Base-by-base conservation (phyloP, 305 asterid genomes). In the Rubia peregrina region DNA sequence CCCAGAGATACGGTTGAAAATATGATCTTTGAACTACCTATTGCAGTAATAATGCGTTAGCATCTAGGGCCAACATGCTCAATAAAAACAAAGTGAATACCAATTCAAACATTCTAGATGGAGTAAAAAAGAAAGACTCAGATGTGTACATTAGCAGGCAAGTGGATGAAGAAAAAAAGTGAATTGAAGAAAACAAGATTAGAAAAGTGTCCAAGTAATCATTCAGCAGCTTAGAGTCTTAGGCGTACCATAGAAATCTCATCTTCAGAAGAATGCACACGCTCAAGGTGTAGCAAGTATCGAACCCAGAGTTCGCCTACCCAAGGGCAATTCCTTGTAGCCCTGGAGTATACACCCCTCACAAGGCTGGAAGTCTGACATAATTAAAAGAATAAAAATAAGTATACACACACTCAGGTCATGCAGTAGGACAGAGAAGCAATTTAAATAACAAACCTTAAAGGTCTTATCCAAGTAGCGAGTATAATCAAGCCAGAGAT, bases 301-400 rank as follows among this genome's bases (percentile, higher is more conserved):
- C 83, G 85, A 80, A 85, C 91, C 99, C 99, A 94, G 69, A 91
- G 75, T 73, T 91, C 95, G 70, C 96, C 96, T 67, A 90, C 79
- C 96, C 97, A 91, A 59, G 96, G 95, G 80, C 97, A 94, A 87
- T 89, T 94, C 80, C 93, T 89, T 73, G 96, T 83, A 73, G 99
- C 97, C 84, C 96, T 84, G 78, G 82, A 77, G 80, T 94, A 88
- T 70, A 85, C 85, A 38, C 87, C 90, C 82, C 85, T 90, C 80
- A 88, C 95, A 76, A 88, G 81, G 70, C 84, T 89, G 70, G 96
- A 85, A 61, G 90, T 83, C 99, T 94, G 88, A 74, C 79, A 51
- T 51, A 51, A 51, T 51, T 9, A 19, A n/a, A 56, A 56, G 14
- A 6, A 80, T 41, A 21, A 48, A 80, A 66, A 36, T 21, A 56